Conservation (phyloP, 257 asterid genomes). For the Paulownia fortunei region DNA sequence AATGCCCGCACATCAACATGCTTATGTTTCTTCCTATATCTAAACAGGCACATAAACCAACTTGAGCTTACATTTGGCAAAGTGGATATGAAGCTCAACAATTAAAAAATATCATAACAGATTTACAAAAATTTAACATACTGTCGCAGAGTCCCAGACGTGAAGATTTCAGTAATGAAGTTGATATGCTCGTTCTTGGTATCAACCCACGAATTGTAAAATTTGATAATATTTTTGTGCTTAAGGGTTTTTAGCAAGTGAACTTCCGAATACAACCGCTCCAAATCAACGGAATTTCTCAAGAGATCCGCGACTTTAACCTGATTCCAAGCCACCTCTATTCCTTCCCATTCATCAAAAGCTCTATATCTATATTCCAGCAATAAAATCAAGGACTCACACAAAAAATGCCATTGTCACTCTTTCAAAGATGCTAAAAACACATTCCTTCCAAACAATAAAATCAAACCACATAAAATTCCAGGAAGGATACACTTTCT, state of each 20-base stretch:
- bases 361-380: slow-evolving; percentile 81
- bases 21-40: slow-evolving; percentile 89
- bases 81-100: background rate
- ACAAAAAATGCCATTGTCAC: background rate
- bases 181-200: slow-evolving; percentile 81
- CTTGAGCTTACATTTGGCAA: background rate
- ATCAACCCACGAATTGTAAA: slow-evolving; percentile 96
- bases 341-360: slow-evolving; percentile 96
- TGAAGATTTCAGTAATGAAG: slow-evolving; percentile 64
- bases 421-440: background rate
- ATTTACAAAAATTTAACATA: slow-evolving; percentile 43
- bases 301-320: slow-evolving; percentile 88
- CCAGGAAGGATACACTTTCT: slow-evolving; percentile 89
- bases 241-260: slow-evolving; percentile 93
- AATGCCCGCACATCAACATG: slow-evolving; percentile 87
- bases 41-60: slow-evolving; percentile 35
- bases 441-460: background rate
- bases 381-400: slow-evolving; percentile 52
- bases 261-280: slow-evolving; percentile 90
- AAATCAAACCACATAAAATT: slow-evolving; percentile 10
- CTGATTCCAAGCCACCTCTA: slow-evolving; percentile 99
- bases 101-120: background rate
- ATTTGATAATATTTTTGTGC: slow-evolving; percentile 97
- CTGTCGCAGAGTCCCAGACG: slow-evolving; percentile 90
- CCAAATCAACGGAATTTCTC: slow-evolving; percentile 80